phyloP scores from a whole-genome alignment of 805 yeast genomes.

The Candida palmyrensis region DNA sequence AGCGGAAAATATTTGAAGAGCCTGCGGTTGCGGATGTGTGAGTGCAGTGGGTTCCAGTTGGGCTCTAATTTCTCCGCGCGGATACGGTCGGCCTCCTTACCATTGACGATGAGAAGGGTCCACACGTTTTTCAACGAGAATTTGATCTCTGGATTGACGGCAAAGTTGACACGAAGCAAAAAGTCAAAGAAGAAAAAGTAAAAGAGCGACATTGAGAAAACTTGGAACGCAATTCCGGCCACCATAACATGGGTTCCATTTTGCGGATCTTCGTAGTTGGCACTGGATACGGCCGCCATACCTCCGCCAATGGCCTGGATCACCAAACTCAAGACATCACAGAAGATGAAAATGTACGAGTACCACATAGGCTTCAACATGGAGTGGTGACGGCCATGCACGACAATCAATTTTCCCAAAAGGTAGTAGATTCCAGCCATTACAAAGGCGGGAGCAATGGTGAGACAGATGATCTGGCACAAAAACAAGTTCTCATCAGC shows the following conservation, averaged over 20 bases:
- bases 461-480: conserved; percentile 62
- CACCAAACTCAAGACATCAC: conserved; percentile 60
- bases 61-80: conserved; percentile 14
- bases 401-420: conserved; percentile 59
- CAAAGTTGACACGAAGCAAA: conserved; percentile 32
- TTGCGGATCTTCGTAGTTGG: conserved; percentile 20
- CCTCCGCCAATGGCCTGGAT: conserved; percentile 81
- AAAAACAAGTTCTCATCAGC: conserved; percentile 39
- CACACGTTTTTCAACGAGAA: conserved; percentile 17
- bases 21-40: conserved; percentile 25
- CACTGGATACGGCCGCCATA: conserved; percentile 47
- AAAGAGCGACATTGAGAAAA: conserved; percentile 61
- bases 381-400: conserved; percentile 46
- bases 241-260: conserved; percentile 67
- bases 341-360: conserved; percentile 57
- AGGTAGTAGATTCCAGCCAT: conserved; percentile 80
- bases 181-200: conserved; percentile 46
- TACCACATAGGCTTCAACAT: conserved; percentile 52
- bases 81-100: conserved; percentile 12
- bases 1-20: conserved; percentile 41
- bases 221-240: conserved; percentile 77
- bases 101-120: conserved; percentile 18
- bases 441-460: conserved; percentile 77
- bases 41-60: conserved; percentile 30
- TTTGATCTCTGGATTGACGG: conserved; percentile 18